Base-by-base conservation (phyloP, 1,284 basidiomycete genomes). In the Malassezia japonica region DNA sequence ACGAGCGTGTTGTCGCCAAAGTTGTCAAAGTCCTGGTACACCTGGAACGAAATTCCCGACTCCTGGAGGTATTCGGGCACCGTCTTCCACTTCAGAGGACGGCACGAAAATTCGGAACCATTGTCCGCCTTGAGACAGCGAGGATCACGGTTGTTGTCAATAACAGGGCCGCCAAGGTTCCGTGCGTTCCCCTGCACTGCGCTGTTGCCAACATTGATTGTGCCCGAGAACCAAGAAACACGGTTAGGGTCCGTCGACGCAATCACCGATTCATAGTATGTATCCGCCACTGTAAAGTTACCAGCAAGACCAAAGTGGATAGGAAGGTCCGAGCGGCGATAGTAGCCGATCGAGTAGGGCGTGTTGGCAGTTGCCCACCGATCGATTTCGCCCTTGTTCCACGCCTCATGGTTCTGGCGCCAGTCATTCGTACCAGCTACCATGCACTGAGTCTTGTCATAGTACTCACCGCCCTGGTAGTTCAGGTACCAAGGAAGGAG, bases 401-500 rank as follows among this genome's bases (percentile, higher is more conserved):
- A 64, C 3, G 63, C 63, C 16, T 52, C 50, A 32, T 67, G 65
- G 46, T 66, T 66, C 37, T 56, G 27, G 28, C 48, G 38, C 56
- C 53, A 55, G 48, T 62, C 62, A 43, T 67, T 67, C 29, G 57
- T 59, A 1, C 65, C 65, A 9, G 60, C 61, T 4, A 55, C 25
- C 52, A 60, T 60, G 50, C 65, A 67, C 48, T 67, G 64, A 32
- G 56, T 57, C 4, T 56, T 46, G n/a, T 67, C 50, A n/a, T 49
- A 35, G 3, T 50, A 37, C 33, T 66, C 56, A 24, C 65, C 65
- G 13, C 65, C 65, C 24, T 55, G 59, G 48, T 55, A 53, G 41
- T 67, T 67, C 37, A 61, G 48, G 48, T 66, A 60, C 51, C 62
- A 67, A 3, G 65, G 65, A 0, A 56, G 46, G 12, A 67, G 56